phyloP scores from a whole-genome alignment of 805 yeast species.

The Metschnikowia corniflorae region DNA sequence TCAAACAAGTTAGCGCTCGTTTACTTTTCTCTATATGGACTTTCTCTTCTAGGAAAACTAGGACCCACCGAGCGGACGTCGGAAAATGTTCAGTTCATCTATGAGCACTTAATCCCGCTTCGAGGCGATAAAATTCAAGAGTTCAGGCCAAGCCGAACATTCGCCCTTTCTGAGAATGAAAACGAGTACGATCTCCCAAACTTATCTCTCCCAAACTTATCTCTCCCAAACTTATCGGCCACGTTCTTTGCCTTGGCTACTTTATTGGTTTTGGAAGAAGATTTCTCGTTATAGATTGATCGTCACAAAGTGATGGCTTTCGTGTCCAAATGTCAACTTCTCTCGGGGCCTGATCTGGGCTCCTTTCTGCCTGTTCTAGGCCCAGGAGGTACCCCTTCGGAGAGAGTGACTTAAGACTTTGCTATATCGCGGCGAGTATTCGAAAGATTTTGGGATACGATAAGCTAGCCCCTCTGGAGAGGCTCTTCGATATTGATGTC shows the following conservation, averaged over 20 bases:
- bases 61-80: conserved; percentile 20
- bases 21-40: conserved; percentile 65
- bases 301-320: conserved; percentile 53
- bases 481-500: conserved; percentile 40
- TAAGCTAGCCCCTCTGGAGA: conserved; percentile 20
- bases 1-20: conserved; percentile 66
- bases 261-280: conserved; percentile 49
- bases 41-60: conserved; percentile 43
- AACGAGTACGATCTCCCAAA: conserved; percentile 55
- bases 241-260: conserved; percentile 72
- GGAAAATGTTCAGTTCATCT: conserved; percentile 41
- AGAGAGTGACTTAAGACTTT: conserved; percentile 68
- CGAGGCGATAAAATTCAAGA: conserved; percentile 36
- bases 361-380: conserved; percentile 34
- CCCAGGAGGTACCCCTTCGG: conserved; percentile 40
- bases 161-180: conserved; percentile 24
- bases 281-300: conserved; percentile 28
- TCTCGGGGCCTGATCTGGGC: conserved; percentile 27
- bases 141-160: conserved; percentile 57
- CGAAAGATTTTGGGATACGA: conserved; percentile 47
- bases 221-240: no score
- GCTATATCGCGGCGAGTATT: conserved; percentile 70
- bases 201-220: no score
- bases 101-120: conserved; percentile 38
- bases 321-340: conserved; percentile 55